Evolutionary conservation across 345 rosid genomes (phyloP).

Genomic region (Salix arbutifolia): DNA sequence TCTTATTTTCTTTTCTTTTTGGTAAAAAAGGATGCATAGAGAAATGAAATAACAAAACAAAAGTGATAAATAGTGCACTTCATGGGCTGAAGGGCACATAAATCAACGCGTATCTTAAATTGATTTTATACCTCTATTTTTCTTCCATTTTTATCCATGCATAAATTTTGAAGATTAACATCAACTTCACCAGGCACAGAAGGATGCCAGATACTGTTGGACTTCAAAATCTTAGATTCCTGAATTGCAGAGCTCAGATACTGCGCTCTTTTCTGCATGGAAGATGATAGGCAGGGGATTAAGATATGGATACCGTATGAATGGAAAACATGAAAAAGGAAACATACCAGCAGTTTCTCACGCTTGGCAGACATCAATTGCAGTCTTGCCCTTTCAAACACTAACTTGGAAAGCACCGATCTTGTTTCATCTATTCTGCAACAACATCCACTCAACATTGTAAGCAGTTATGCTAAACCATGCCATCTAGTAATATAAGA

Average conservation of each 20-base stretch:
- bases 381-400: slow-evolving; percentile 62
- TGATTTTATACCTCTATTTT: slow-evolving; percentile 43
- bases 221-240: slow-evolving; percentile 50
- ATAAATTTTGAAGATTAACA: slow-evolving; percentile 17
- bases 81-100: neutral
- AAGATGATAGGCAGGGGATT: slow-evolving; percentile 24
- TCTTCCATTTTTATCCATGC: slow-evolving; percentile 22
- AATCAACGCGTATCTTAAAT: slow-evolving; percentile 18
- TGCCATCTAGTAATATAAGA: neutral
- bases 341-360: slow-evolving; percentile 59
- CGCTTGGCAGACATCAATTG: slow-evolving; percentile 50
- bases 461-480: slow-evolving; percentile 16
- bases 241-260: slow-evolving; percentile 42
- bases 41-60: neutral
- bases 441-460: slow-evolving; percentile 22
- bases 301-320: slow-evolving; percentile 4
- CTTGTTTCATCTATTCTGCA: slow-evolving; percentile 61
- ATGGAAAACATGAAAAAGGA: slow-evolving; percentile 1
- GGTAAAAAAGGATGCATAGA: no score
- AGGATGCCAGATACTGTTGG: slow-evolving; percentile 24
- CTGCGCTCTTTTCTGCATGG: slow-evolving; percentile 54
- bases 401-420: slow-evolving; percentile 48
- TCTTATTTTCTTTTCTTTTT: no score
- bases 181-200: slow-evolving; percentile 25
- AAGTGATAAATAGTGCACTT: neutral